Base-by-base conservation (phyloP, 306 rosid genomes). In the Senna tora region DNA sequence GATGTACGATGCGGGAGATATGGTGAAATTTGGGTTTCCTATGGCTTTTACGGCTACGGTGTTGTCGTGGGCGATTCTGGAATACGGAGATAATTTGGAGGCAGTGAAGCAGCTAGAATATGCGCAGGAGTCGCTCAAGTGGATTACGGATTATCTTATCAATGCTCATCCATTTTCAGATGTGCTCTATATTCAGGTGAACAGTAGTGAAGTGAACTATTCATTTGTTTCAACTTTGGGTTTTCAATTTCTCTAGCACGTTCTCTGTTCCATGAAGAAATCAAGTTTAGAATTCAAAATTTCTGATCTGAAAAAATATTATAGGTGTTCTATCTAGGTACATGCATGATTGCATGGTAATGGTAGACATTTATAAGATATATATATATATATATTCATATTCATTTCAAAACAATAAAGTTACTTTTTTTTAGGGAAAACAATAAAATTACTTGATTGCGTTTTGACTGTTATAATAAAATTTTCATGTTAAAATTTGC, bases 1-100 rank as follows among this genome's bases (percentile, higher is more conserved):
- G 73, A 67, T 90, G 88, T 90, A 90, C 34, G 94, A 88, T 75
- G 92, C 96, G 0, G 94, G 92, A 15, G 96, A 90, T 34, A 77
- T 75, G 11, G 50, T 88, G 19, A 90, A 90, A 74, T 90, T 90
- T 79, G 93, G 90, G 20, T 86, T 87, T 20, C 96, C 94, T 6
- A 77, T 88, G 87, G 91, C 96, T 77, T 90, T 90, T 64, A 90
- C 88, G 2, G 96, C 91, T 25, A 84, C 96, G 0, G 77, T 88
- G 61, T 77, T 86, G 81, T 90, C 94, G 9, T 90, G 94, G 96
- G 86, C 87, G 2, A 88, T 88, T 76, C 94, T 90, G 68, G 94
- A 90, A 67, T 83, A 90, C 42, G 94, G 92, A 38, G 77, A 81
- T 80, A 82, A 60, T 17, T 78, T 84, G 86, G 75, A 88, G 25